Conservation (phyloP, 345 rosid species). For the Populus alba region DNA sequence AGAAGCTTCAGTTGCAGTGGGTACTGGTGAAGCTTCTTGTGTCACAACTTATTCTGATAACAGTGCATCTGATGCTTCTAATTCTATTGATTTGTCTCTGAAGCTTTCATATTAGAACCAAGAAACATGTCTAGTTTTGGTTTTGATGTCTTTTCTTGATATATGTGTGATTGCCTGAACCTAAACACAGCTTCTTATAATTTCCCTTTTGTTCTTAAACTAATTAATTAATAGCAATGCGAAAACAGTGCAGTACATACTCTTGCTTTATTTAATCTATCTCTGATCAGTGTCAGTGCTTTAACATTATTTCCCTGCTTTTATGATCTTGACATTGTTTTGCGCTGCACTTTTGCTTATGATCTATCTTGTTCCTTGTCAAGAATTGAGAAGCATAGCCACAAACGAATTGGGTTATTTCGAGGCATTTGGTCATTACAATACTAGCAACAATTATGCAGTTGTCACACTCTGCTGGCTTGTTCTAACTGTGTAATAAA, state of each 20-base stretch:
- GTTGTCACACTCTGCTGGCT: not conserved
- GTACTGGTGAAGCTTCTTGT: conserved; percentile 32
- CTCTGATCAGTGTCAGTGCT: conserved; percentile 23
- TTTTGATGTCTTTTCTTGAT: conserved; percentile 4
- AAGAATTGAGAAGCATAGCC: not conserved
- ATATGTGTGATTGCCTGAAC: conserved; percentile 17
- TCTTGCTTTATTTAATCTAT: conserved; percentile 28
- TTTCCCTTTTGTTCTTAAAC: conserved; percentile 40
- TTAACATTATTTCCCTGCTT: conserved; percentile 24
- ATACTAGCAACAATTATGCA: not conserved
- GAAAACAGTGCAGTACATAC: conserved; percentile 34
- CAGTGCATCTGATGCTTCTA: conserved; percentile 26
- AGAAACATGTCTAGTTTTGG: conserved; percentile 18
- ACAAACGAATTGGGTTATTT: not conserved
- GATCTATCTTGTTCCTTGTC: not conserved
- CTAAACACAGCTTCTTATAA: conserved; percentile 32
- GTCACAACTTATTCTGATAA: conserved; percentile 18
- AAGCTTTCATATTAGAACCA: conserved; percentile 55
- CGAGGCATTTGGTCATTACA: not conserved
- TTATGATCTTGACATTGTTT: conserved; percentile 37
- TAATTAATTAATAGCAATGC: conserved; percentile 8
- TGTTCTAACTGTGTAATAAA: not conserved
- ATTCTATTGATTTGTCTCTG: conserved; percentile 79
- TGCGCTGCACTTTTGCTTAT: not conserved
- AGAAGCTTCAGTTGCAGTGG: conserved; percentile 36